Percentiles rank a stretch among this genome's conserved stretches.
Evolutionary conservation across 2,329 filamentous ascomycete genomes (phyloP).

Genomic region (Botryotinia narcissicola): DNA sequence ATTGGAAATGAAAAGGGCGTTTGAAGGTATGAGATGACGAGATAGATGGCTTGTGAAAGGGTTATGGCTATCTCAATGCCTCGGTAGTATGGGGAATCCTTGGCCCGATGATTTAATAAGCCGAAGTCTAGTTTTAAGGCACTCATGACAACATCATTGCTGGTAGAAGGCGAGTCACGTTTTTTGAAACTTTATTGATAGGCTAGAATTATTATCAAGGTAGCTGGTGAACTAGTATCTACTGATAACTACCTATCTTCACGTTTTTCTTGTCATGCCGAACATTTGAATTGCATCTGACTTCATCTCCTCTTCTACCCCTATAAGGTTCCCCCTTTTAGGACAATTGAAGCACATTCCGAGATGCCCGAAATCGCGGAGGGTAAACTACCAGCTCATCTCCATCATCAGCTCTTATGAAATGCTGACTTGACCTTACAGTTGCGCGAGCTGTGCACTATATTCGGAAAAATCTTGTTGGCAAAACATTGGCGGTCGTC

Average conservation of each 20-base stretch:
- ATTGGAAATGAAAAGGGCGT: conserved; percentile 1
- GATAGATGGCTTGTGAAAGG: conserved; percentile 16
- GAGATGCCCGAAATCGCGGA: conserved; percentile 63
- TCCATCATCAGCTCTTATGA: neutral
- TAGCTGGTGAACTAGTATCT: neutral
- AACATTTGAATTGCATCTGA: neutral
- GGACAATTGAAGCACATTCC: neutral
- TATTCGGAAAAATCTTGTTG: conserved; percentile 78
- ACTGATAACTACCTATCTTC: neutral
- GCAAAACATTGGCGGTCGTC: conserved; percentile 71
- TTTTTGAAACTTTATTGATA: neutral
- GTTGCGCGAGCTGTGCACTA: conserved; percentile 85
- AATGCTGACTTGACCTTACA: conserved; percentile 34
- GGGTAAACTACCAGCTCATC: conserved; percentile 41
- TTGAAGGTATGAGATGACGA: neutral
- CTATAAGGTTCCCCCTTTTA: neutral
- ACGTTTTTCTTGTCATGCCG: neutral
- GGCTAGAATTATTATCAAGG: neutral
- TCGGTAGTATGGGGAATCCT: conserved; percentile 14
- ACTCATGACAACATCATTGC: neutral
- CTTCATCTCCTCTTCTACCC: neutral
- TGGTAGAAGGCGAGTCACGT: neutral
- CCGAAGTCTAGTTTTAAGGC: neutral
- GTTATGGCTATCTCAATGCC: conserved; percentile 16
- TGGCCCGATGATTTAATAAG: neutral